Base-by-base conservation (phyloP, 805 yeast genomes). In the Wickerhamiella sorbophila region DNA sequence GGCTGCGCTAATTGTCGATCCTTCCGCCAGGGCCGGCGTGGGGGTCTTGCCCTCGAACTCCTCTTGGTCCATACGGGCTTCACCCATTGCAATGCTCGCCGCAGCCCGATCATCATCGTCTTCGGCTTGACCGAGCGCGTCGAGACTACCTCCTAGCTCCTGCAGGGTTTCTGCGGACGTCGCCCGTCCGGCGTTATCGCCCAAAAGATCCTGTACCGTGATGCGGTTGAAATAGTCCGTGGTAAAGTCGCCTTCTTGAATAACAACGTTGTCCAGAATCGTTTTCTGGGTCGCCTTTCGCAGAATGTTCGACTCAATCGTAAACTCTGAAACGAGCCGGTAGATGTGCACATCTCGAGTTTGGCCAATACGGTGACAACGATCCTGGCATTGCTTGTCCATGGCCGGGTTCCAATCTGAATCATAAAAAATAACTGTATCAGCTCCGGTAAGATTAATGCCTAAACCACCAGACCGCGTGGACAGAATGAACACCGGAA, bases 341-440 rank as follows among this genome's bases (percentile, higher is more conserved):
- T 93, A 91, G 44, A 91, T 91, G 60, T 91, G 98, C 29, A 91
- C 99, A 58, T 91, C 98, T 55, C 98, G 71, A 15, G 94, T 85
- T 60, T 91, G 99, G 5, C 99, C 99, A 59, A 91, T 91, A 67
- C 99, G 79, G 60, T 91, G 99, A 63, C 97, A 91, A 60, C 99
- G 77, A 63, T 91, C 99, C 62, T 91, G 98, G 64, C 98, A 91
- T 62, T 91, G 99, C 57, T 86, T 85, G 60, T 91, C 99, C 96
- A 91, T 91, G 1, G 97, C 94, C 2, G 99, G 99, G 57, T 91
- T 91, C 98, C 98, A 88, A 62, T 88, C 98, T 2, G 95, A 85
- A 61, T 91, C 99, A 59, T 93, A 91, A 63, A 91, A 93, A 5
- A 91, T 85, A 35, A 91, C 99, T 0, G 98, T 91, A 56, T 91